Evolutionary conservation across 2,329 filamentous ascomycete species (phyloP).

Genomic region (Bipolaris bicolor): DNA sequence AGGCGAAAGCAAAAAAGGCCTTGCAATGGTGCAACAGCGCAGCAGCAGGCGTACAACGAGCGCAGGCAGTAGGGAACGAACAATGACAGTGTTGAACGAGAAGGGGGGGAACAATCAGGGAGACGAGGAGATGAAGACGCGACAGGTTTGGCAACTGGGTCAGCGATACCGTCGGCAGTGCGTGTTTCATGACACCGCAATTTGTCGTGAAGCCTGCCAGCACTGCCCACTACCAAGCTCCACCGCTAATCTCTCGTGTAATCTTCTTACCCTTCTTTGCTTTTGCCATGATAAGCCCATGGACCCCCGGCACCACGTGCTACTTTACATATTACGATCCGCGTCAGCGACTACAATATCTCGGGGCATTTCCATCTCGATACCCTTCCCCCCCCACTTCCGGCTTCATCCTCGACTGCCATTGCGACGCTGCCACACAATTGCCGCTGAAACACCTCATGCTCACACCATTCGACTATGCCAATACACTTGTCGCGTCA

Average conservation of each 20-base stretch:
- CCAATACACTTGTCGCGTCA: background rate
- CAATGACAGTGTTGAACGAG: background rate
- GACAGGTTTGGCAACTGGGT: slow-evolving; percentile 16
- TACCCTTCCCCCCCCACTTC: background rate
- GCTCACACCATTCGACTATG: background rate
- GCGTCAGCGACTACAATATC: background rate
- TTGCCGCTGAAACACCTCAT: background rate
- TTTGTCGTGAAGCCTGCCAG: slow-evolving; percentile 24
- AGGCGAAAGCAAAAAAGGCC: background rate
- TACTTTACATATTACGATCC: slow-evolving; percentile 5
- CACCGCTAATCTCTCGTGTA: slow-evolving; percentile 12
- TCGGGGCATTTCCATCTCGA: background rate
- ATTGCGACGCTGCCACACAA: background rate
- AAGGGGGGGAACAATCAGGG: slow-evolving; percentile 4
- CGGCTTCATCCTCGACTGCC: background rate
- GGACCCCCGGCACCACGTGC: background rate
- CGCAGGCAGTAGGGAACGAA: background rate
- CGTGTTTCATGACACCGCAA: slow-evolving; percentile 35
- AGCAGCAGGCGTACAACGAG: background rate
- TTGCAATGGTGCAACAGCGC: background rate
- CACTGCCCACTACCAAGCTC: slow-evolving; percentile 22
- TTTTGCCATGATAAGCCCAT: background rate
- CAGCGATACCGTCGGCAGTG: slow-evolving; percentile 21
- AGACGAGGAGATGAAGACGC: slow-evolving; percentile 26
- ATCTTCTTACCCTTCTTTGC: slow-evolving; percentile 1